Evolutionary conservation across 208 protist genomes (phyloP).

Genomic region (Novymonas esmeraldas): DNA sequence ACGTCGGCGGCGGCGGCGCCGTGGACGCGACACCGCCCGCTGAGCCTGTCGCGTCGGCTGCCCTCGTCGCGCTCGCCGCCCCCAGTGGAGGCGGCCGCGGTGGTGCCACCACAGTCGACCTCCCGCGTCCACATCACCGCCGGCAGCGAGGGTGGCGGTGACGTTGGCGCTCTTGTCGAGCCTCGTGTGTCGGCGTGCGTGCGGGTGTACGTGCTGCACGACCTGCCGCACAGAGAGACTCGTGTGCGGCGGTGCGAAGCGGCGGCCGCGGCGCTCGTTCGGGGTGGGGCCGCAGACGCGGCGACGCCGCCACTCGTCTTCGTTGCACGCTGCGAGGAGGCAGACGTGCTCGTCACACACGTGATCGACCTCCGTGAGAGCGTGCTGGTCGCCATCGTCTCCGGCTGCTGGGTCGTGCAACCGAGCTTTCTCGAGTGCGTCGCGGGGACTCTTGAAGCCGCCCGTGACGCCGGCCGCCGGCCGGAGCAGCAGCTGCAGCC

Average conservation of each 20-base stretch:
- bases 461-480: constrained; percentile 1
- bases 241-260: constrained; percentile 30
- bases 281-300: neutral
- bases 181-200: neutral
- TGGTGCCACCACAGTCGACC: neutral
- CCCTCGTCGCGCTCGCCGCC: constrained; percentile 17
- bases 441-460: constrained; percentile 15
- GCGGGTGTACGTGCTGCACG: constrained; percentile 45
- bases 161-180: too few relatives aligned
- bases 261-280: constrained; percentile 5
- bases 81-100: neutral
- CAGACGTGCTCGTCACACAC: constrained; percentile 71
- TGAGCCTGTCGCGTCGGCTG: constrained; percentile 25
- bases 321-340: constrained; percentile 39
- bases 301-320: constrained; percentile 19
- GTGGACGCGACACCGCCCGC: constrained; percentile 24
- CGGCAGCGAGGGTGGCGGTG: neutral
- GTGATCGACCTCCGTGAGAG: constrained; percentile 65
- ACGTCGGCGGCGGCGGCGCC: neutral
- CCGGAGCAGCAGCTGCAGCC: neutral
- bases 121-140: neutral
- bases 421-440: constrained; percentile 46
- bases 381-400: constrained; percentile 66
- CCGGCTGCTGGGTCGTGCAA: constrained; percentile 60
- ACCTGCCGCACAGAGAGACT: constrained; percentile 31